A percentile compares a stretch with the other conserved stretches of the same genome.
Evolutionary conservation across 2,329 filamentous ascomycete genomes (phyloP).

Genomic region (Cyclaneusma minus): DNA sequence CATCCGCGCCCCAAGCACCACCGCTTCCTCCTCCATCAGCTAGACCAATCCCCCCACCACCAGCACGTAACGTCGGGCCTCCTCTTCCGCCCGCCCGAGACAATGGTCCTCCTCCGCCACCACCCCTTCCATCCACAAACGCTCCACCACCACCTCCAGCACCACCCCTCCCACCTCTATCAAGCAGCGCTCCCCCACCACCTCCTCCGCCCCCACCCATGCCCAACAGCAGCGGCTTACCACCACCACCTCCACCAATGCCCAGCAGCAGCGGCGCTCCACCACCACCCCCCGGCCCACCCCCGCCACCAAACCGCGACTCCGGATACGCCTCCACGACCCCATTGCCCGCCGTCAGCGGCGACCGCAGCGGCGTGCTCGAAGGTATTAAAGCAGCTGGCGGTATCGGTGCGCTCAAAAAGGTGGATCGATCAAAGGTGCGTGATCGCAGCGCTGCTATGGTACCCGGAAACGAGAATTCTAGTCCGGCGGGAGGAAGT

Average conservation of each 20-base stretch:
- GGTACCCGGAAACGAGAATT: slow-evolving; percentile 32
- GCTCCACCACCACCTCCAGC: slow-evolving; percentile 18
- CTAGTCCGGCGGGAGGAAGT: slow-evolving; percentile 34
- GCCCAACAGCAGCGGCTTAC: slow-evolving; percentile 16
- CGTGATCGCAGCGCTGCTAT: slow-evolving; percentile 52
- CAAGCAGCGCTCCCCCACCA: slow-evolving; percentile 16
- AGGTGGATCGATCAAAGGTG: slow-evolving; percentile 57
- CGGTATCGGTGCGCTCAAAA: slow-evolving; percentile 54
- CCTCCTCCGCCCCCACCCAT: slow-evolving; percentile 21
- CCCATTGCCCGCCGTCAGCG: slow-evolving; percentile 27
- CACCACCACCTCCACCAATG: slow-evolving; percentile 28
- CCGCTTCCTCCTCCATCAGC: slow-evolving; percentile 19
- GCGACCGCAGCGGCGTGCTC: slow-evolving; percentile 42
- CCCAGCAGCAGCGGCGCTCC: slow-evolving; percentile 22
- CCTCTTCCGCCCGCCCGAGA: slow-evolving; percentile 20
- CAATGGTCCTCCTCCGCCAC: slow-evolving; percentile 21
- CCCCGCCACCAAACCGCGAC: slow-evolving; percentile 38
- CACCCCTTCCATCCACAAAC: slow-evolving; percentile 20
- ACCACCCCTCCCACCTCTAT: slow-evolving; percentile 21
- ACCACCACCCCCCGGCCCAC: slow-evolving; percentile 35
- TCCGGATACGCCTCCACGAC: slow-evolving; percentile 39
- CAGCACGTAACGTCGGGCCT: slow-evolving; percentile 20
- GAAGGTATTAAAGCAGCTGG: slow-evolving; percentile 59
- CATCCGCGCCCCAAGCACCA: slow-evolving; percentile 22
- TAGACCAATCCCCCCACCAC: slow-evolving; percentile 29